These are phyloP conservation scores for Dimargaris xerosporica DNA, from an alignment of 192 early-diverging fungal genomes.

Conservation along the genomic window DNA sequence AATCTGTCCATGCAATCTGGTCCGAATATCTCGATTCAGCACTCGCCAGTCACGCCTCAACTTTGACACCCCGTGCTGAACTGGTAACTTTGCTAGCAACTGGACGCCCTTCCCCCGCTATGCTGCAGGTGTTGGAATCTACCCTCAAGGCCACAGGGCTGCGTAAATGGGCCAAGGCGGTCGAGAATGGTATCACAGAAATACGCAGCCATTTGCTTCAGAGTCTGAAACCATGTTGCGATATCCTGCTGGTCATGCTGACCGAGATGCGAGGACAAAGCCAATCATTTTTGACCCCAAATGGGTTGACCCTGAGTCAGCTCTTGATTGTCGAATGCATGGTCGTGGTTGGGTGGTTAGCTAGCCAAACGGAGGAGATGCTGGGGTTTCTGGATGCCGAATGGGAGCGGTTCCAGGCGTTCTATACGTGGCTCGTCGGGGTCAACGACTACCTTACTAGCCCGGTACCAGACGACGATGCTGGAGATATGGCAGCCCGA, in stretches of 20 bases:
- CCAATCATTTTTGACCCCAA: not conserved
- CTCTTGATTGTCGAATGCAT: not conserved
- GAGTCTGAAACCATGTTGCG: not conserved
- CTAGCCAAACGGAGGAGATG: not conserved
- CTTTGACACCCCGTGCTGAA: not conserved
- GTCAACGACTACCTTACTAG: not conserved
- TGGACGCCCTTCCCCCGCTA: not conserved
- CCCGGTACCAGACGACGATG: not conserved
- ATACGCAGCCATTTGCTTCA: not conserved
- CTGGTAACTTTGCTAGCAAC: not conserved
- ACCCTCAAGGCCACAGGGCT: not conserved
- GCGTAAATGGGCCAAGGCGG: not conserved
- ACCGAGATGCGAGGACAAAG: not conserved
- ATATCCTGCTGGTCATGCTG: not conserved
- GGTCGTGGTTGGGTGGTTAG: not conserved
- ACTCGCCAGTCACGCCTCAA: not conserved
- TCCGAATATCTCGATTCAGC: not conserved
- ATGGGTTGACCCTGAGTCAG: not conserved
- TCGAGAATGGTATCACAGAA: not conserved
- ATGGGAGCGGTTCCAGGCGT: not conserved
- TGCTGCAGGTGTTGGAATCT: not conserved
- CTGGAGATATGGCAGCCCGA: not conserved
- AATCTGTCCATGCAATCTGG: not conserved
- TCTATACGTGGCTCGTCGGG: not conserved
- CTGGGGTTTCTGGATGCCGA: not conserved